Base-by-base conservation (phyloP, 2,329 filamentous ascomycete genomes). In the Curvularia eragrostidis region DNA sequence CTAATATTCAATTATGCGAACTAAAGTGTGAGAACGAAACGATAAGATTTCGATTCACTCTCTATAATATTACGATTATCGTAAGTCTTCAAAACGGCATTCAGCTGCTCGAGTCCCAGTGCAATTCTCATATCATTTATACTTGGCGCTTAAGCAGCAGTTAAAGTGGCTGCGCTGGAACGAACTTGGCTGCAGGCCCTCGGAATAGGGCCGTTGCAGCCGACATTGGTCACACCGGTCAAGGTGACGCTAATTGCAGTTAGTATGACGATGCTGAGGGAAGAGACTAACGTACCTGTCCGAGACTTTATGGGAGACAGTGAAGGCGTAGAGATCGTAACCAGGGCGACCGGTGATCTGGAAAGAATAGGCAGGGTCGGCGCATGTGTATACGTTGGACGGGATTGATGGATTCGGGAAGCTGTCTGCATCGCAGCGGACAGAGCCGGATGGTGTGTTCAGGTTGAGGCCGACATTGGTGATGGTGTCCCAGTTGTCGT, bases 401-500 rank as follows among this genome's bases (percentile, higher is more conserved):
- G 43, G 43, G 28, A 32, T 5, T 13, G 43, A 30, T 32, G 43
- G 43, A n/a, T n/a, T n/a, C n/a, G n/a, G n/a, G n/a, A n/a, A n/a
- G 43, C 26, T 47, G 26, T 47, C 7, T 32, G 43, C 15, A 3
- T 19, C 2, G 18, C 43, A 47, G 43, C 28, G 5, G 26, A 47
- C n/a, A 32, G 26, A 3, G 28, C 26, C 43, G 12, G 43, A 47
- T 23, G 43, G 26, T 15, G 43, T 47, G 28, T 3, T 21, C 26
- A 47, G 28, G 26, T 2, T 32, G n/a, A 47, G 18, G 26, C 43
- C 26, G 21, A 8, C n/a, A 6, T 13, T 0, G 13, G 43, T 46
- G 43, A 47, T 21, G 43, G 43, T 19, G 15, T 47, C 43, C 43
- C 43, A 47, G 18, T 47, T 47, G 43, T 47, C 43, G 43, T 47